Percentiles rank a stretch among this genome's conserved stretches.
Conservation (phyloP, 2,329 filamentous ascomycete species). For the Chaetomium olivaceum region DNA sequence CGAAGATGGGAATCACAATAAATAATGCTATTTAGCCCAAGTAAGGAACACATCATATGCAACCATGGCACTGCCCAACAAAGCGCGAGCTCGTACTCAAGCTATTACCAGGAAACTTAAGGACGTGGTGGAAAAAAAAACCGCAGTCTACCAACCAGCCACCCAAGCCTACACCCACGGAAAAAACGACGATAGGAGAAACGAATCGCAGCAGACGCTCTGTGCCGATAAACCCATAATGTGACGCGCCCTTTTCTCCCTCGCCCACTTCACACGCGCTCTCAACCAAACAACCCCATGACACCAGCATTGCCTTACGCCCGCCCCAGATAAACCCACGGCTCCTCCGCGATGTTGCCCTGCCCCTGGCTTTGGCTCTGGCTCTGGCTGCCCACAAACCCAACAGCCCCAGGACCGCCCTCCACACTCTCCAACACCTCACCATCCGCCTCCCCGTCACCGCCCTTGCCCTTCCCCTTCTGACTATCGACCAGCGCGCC, state of each 20-base stretch:
- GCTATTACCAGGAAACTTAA: not conserved
- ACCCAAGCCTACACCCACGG: not conserved
- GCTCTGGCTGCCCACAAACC: constrained; percentile 11
- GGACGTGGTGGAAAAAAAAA: not conserved
- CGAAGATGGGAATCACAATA: not conserved
- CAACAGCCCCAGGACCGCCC: not conserved
- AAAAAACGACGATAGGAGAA: not conserved
- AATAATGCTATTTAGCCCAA: not conserved
- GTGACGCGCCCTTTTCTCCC: not conserved
- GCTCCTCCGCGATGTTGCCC: constrained; percentile 13
- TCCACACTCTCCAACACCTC: constrained; percentile 25
- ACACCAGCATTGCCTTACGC: not conserved
- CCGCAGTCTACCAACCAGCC: constrained; percentile 15
- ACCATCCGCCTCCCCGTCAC: not conserved
- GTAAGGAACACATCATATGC: not conserved
- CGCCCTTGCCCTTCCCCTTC: constrained; percentile 15
- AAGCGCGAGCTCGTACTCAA: not conserved
- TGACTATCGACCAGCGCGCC: constrained; percentile 32
- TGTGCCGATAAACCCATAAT: not conserved
- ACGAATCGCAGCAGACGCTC: not conserved
- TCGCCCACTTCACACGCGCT: not conserved
- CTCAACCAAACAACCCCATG: not conserved
- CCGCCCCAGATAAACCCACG: constrained; percentile 27
- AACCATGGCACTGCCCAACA: not conserved
- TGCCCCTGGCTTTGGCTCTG: constrained; percentile 13